Base-by-base conservation (phyloP, 2,329 filamentous ascomycete species). In the Epicoccum sorghinum region DNA sequence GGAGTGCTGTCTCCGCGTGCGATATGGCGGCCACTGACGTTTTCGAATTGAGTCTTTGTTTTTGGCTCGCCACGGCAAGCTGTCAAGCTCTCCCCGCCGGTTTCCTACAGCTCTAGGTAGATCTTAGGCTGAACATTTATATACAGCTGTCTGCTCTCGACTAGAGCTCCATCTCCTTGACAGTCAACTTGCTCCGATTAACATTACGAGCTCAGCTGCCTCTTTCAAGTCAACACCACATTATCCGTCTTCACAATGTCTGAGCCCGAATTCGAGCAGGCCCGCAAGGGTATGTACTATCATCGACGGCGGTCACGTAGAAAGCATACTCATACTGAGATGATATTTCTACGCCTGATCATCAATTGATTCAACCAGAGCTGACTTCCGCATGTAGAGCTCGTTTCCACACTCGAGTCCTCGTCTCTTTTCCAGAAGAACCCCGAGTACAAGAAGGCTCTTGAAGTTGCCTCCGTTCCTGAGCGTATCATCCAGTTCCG, bases 201-300 rank as follows among this genome's bases (percentile, higher is more conserved):
- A 37, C 51, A 59, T 56, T 47, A 47, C 52, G 42, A 49, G 51
- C 48, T 51, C 33, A 48, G 46, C 52, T 58, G 38, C 46, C 42
- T 47, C 37, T 42, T 38, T 27, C 46, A 30, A 54, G 35, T 40
- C 55, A 51, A 53, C 37, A 29, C 40, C 48, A 59, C 46, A 41
- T 43, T 36, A 55, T 36, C 42, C 52, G 52, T 58, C 55, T 44
- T 45, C 60, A 71, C 58, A 62, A 95, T 96, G 90, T 90, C 92
- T 66, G 93, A 98, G 86, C 93, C 95, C 73, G 93, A 99, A 83
- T 98, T 98, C 82, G 88, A 97, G 87, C 93, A 98, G 86, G 93
- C 93, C 73, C 96, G 96, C 86, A 91, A 92, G 78, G 91, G 91
- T 96, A 81, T 72, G 83, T 66, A 39, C 43, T 44, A n/a, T 25